These are phyloP conservation scores for Erythrophleum ivorense DNA, from an alignment of 331 rosid species.

Conservation along the genomic window DNA sequence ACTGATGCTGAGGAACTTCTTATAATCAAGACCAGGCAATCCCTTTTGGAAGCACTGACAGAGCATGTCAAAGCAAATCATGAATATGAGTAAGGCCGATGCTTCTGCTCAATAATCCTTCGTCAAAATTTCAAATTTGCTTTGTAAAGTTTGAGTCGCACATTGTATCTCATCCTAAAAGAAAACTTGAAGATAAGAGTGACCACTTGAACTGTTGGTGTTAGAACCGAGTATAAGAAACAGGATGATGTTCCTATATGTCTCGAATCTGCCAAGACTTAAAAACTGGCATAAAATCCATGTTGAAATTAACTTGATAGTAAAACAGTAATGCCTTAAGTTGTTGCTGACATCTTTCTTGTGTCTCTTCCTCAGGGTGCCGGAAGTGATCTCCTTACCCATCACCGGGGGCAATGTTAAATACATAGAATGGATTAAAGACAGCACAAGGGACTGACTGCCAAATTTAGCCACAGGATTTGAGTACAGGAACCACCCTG, in stretches of 20 bases:
- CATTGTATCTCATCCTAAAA: not conserved
- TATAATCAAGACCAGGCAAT: constrained; percentile 70
- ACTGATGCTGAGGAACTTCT: constrained; percentile 73
- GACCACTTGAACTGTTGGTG: not conserved
- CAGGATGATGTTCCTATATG: not conserved
- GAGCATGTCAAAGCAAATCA: constrained; percentile 73
- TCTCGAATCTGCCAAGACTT: not conserved
- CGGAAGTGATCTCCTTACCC: constrained; percentile 92
- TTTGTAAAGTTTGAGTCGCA: constrained; percentile 1
- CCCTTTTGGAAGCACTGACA: constrained; percentile 69
- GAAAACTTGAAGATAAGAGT: not conserved
- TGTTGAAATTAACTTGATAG: not conserved
- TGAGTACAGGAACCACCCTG: constrained; percentile 27
- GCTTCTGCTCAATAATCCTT: not conserved
- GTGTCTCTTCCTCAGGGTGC: constrained; percentile 49
- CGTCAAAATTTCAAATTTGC: not conserved
- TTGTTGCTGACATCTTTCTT: constrained; percentile 8
- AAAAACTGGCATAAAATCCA: not conserved
- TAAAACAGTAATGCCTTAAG: too few species aligned
- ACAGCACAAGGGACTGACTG: constrained; percentile 83
- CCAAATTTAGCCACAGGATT: constrained; percentile 47
- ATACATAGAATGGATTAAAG: constrained; percentile 90
- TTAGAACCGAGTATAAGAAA: not conserved
- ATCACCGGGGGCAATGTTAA: constrained; percentile 81
- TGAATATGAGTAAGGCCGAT: constrained; percentile 68